Percentiles rank a stretch among this genome's conserved stretches.
phyloP scores from a whole-genome alignment of 805 yeast species.

The Blastobotrys chiropterorum region DNA sequence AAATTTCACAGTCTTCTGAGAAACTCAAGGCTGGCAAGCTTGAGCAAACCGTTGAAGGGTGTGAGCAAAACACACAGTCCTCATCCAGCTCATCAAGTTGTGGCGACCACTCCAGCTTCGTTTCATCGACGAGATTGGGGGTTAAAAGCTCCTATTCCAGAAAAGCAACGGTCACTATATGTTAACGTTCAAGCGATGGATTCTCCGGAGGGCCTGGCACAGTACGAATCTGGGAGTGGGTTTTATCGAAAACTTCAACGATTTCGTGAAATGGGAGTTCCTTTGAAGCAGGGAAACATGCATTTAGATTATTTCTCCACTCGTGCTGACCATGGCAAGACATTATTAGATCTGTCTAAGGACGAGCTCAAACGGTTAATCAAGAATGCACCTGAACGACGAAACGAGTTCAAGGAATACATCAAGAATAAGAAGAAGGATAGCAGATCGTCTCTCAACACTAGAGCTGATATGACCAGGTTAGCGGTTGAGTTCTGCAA shows the following conservation, averaged over 20 bases:
- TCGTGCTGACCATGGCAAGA: constrained; percentile 13
- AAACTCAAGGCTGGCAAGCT: constrained; percentile 4
- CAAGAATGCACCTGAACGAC: constrained; percentile 12
- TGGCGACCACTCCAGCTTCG: constrained; percentile 29
- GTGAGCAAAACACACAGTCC: not conserved
- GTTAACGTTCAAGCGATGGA: constrained; percentile 25
- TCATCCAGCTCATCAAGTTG: constrained; percentile 26
- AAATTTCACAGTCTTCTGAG: constrained; percentile 1
- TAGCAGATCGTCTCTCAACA: not conserved
- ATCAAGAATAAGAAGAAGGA: not conserved
- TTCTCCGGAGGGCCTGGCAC: constrained; percentile 25
- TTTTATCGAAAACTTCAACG: constrained; percentile 25
- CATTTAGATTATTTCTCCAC: constrained; percentile 15
- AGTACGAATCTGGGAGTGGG: constrained; percentile 23
- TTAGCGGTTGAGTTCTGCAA: not conserved
- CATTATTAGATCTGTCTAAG: constrained; percentile 9
- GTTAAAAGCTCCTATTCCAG: constrained; percentile 27
- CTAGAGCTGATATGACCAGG: not conserved
- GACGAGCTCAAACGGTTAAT: constrained; percentile 18
- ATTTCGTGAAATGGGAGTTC: constrained; percentile 26
- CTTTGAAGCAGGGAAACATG: constrained; percentile 11
- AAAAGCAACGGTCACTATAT: constrained; percentile 22
- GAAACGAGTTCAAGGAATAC: constrained; percentile 12
- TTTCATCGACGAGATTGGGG: constrained; percentile 33
- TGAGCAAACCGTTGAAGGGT: constrained; percentile 4